Evolutionary conservation across 331 rosid species (phyloP).

Genomic region (Erythrophleum ivorense): DNA sequence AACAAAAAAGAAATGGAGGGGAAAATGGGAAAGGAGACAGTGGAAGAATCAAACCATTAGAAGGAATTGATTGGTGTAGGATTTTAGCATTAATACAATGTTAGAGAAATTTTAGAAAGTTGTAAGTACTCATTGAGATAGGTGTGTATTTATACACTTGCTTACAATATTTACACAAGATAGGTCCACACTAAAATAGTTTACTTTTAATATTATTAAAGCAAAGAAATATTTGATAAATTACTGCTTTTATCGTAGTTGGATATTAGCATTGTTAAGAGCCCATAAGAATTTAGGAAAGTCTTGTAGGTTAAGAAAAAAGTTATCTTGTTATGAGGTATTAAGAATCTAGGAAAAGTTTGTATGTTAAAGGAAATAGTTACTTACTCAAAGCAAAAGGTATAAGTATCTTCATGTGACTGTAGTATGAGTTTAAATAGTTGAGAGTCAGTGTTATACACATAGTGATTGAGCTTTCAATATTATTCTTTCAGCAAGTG

Average conservation of each 20-base stretch:
- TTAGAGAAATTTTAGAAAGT: no score
- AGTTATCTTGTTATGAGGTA: neutral
- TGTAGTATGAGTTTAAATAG: neutral
- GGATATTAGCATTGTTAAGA: neutral
- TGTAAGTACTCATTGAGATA: neutral
- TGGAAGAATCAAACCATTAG: neutral
- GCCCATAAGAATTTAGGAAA: neutral
- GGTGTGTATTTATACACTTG: neutral
- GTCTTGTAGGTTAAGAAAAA: neutral
- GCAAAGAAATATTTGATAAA: neutral
- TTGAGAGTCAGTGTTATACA: neutral
- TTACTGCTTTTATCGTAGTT: neutral
- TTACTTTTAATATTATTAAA: neutral
- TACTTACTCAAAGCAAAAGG: neutral
- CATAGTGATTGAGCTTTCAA: neutral
- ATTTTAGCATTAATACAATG: neutral
- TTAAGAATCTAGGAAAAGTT: neutral
- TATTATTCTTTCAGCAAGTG: neutral
- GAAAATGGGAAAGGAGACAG: neutral
- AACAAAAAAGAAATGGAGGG: neutral
- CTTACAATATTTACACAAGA: neutral
- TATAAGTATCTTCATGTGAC: neutral
- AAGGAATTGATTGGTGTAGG: neutral
- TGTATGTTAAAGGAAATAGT: neutral
- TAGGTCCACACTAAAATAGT: neutral